These are phyloP conservation scores for Davidsoniella virescens DNA, from an alignment of 2,329 filamentous ascomycete genomes.

Conservation along the genomic window DNA sequence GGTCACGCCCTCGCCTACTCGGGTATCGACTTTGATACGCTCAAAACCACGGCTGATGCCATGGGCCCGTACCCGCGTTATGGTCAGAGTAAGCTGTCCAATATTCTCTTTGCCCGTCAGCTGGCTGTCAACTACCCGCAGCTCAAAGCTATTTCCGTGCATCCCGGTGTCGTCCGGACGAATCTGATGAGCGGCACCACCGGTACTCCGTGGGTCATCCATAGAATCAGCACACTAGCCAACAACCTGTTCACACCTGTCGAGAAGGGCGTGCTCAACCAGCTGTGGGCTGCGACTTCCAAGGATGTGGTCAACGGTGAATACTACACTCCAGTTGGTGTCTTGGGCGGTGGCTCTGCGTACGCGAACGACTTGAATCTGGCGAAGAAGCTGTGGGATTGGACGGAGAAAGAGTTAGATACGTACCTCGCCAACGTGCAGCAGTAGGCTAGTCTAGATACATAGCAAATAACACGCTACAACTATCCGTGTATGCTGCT, in stretches of 20 bases:
- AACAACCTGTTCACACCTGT: constrained; percentile 16
- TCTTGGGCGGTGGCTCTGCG: constrained; percentile 15
- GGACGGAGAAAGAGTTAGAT: constrained; percentile 21
- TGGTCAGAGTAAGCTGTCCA: constrained; percentile 20
- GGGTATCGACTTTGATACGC: constrained; percentile 19
- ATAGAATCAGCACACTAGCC: constrained; percentile 12
- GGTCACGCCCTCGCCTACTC: constrained; percentile 16
- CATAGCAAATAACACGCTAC: too few species aligned
- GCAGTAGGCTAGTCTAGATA: background rate
- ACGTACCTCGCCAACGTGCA: constrained; percentile 4
- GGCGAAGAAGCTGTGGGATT: constrained; percentile 21
- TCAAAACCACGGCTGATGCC: constrained; percentile 16
- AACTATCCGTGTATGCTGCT: background rate
- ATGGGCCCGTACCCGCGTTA: constrained; percentile 17
- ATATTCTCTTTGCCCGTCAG: constrained; percentile 18
- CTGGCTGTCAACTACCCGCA: constrained; percentile 17
- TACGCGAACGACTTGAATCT: constrained; percentile 18
- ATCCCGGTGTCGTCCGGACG: constrained; percentile 19
- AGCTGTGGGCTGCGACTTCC: constrained; percentile 27
- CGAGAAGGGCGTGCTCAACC: constrained; percentile 23
- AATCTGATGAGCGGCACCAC: constrained; percentile 16
- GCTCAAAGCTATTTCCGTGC: constrained; percentile 17
- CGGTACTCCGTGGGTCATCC: constrained; percentile 8
- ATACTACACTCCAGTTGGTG: constrained; percentile 22
- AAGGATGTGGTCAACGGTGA: constrained; percentile 20